Evolutionary conservation across 1,139 yeast genomes (phyloP).

Genomic region (Pichia sp.): DNA sequence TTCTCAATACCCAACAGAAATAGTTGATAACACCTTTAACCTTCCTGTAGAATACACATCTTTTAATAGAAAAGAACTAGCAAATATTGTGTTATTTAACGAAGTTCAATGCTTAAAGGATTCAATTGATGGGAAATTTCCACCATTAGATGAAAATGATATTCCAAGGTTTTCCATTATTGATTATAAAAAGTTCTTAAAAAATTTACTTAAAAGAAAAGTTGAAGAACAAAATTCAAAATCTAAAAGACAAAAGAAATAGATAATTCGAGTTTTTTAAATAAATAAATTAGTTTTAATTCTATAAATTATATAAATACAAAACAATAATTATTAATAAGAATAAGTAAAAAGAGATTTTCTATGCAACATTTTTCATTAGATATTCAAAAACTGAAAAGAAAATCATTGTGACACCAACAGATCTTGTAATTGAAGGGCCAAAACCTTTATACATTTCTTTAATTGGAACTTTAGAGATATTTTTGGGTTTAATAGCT

Average conservation of each 20-base stretch:
- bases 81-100: constrained; percentile 45
- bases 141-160: constrained; percentile 14
- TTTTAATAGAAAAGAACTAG: constrained; percentile 37
- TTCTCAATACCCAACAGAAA: constrained; percentile 35
- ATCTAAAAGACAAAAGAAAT: constrained; percentile 19
- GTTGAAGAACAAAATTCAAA: constrained; percentile 22
- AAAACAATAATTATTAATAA: neutral
- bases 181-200: constrained; percentile 51
- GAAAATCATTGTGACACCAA: constrained; percentile 68
- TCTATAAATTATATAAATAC: neutral
- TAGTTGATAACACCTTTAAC: constrained; percentile 10
- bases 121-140: constrained; percentile 16
- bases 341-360: neutral
- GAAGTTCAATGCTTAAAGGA: constrained; percentile 44
- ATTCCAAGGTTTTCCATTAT: constrained; percentile 32
- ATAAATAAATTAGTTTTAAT: neutral
- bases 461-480: constrained; percentile 32
- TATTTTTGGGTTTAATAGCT: constrained; percentile 30
- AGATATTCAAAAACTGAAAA: constrained; percentile 66
- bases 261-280: neutral
- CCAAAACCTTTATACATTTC: constrained; percentile 72
- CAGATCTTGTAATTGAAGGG: constrained; percentile 63
- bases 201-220: constrained; percentile 52
- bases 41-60: constrained; percentile 15
- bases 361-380: constrained; percentile 44